Percentiles rank a stretch among this genome's conserved stretches.
These are phyloP conservation scores for Phytophthora tubulina DNA, from an alignment of 352 stramenopile genomes.

Conservation along the genomic window DNA sequence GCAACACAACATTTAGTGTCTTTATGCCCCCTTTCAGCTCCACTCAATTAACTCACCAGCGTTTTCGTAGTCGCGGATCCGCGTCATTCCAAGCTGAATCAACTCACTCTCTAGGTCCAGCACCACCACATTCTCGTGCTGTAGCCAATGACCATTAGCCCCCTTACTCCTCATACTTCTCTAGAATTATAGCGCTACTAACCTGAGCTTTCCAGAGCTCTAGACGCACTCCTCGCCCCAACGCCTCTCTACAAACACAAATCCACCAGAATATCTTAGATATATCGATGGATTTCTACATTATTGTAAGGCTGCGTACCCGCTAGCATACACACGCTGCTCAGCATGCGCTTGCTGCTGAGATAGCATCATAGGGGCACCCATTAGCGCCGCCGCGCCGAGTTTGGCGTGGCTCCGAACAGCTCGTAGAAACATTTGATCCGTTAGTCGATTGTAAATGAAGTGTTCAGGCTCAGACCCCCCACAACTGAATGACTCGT, in stretches of 20 bases:
- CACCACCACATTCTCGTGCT: constrained; percentile 91
- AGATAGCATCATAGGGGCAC: constrained; percentile 46
- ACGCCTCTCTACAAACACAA: constrained; percentile 61
- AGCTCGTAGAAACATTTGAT: constrained; percentile 56
- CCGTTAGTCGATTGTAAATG: constrained; percentile 26
- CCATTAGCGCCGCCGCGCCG: constrained; percentile 47
- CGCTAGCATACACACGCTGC: constrained; percentile 75
- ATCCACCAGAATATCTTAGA: constrained; percentile 17
- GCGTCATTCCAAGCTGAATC: constrained; percentile 85
- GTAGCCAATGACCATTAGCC: constrained; percentile 10
- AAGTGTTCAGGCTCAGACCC: constrained; percentile 17
- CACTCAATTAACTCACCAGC: constrained; percentile 41
- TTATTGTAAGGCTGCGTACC: constrained; percentile 39
- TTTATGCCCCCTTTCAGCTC: neutral
- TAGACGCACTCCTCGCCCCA: constrained; percentile 81
- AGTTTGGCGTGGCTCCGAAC: constrained; percentile 48
- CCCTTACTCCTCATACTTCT: neutral
- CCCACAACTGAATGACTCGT: constrained; percentile 19
- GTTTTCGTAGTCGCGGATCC: constrained; percentile 82
- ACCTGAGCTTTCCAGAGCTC: constrained; percentile 91
- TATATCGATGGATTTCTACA: neutral
- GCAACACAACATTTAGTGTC: neutral
- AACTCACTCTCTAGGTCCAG: constrained; percentile 87
- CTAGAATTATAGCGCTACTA: neutral
- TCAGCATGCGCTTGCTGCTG: constrained; percentile 49